Conservation (phyloP, 495 filamentous ascomycete species). For the Xylaria intraflava region DNA sequence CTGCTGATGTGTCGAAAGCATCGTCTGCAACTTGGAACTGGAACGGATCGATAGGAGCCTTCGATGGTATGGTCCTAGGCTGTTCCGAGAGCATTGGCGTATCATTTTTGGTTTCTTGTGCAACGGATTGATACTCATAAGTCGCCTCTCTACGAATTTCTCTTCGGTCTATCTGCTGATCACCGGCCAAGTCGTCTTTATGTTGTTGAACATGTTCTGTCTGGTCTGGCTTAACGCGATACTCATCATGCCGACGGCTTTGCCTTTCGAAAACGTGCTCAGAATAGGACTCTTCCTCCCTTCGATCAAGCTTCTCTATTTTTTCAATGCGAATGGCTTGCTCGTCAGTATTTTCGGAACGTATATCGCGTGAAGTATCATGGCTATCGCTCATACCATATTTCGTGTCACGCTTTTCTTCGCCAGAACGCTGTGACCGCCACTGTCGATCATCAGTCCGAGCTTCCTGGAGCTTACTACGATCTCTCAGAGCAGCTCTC, state of each 20-base stretch:
- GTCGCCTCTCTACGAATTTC: constrained; percentile 8
- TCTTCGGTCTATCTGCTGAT: constrained; percentile 5
- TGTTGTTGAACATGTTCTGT: constrained; percentile 17
- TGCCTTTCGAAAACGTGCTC: constrained; percentile 16
- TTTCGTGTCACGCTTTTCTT: constrained; percentile 17
- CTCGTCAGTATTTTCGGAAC: constrained; percentile 35
- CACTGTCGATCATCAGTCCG: constrained; percentile 16
- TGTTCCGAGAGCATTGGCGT: constrained; percentile 3
- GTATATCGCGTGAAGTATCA: constrained; percentile 17
- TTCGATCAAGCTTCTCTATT: constrained; percentile 11
- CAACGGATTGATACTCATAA: constrained; percentile 1
- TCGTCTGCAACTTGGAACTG: constrained; percentile 44
- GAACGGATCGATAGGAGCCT: constrained; percentile 40
- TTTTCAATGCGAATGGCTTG: constrained; percentile 9
- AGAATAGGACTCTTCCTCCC: constrained; percentile 12
- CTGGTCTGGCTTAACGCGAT: constrained; percentile 15
- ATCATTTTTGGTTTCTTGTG: not conserved
- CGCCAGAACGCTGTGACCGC: constrained; percentile 9
- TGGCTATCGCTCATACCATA: constrained; percentile 20
- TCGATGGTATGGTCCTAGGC: constrained; percentile 3
- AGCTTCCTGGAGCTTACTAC: constrained; percentile 19
- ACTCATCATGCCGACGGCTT: constrained; percentile 19
- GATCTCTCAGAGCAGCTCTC: constrained; percentile 26
- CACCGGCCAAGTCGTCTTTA: constrained; percentile 4
- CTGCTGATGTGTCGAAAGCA: constrained; percentile 37